phyloP scores from a whole-genome alignment of 306 rosid species.

The Elaeagnus macrophylla region DNA sequence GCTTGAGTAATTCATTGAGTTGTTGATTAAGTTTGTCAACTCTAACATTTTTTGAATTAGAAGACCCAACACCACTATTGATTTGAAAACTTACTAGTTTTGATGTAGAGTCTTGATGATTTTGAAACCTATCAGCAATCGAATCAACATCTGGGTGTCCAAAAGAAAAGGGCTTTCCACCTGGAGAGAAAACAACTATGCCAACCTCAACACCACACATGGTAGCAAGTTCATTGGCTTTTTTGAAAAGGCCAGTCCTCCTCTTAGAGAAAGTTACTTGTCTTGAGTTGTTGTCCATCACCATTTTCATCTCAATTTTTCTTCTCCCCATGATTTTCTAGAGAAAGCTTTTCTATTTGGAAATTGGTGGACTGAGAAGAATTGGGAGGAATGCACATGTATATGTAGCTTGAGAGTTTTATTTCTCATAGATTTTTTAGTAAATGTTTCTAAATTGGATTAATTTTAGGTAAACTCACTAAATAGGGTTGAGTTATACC shows the following conservation, averaged over 20 bases:
- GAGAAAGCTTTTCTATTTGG: not conserved
- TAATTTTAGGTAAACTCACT: no score
- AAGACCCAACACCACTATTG: not conserved
- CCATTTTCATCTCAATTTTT: slow-evolving; percentile 41
- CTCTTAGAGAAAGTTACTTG: slow-evolving; percentile 53
- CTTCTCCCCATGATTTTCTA: slow-evolving; percentile 17
- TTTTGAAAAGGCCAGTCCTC: slow-evolving; percentile 48
- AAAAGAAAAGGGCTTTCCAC: slow-evolving; percentile 34
- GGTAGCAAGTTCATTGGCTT: slow-evolving; percentile 52
- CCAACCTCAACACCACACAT: slow-evolving; percentile 36
- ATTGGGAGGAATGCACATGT: not conserved
- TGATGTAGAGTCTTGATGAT: not conserved
- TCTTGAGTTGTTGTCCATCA: slow-evolving; percentile 23
- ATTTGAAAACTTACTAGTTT: not conserved
- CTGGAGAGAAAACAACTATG: slow-evolving; percentile 38
- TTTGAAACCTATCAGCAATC: slow-evolving; percentile 25
- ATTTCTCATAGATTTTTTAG: not conserved
- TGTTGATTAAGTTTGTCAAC: slow-evolving; percentile 18
- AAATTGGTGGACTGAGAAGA: not conserved
- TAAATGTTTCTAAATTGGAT: slow-evolving; percentile 31
- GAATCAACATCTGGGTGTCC: slow-evolving; percentile 40
- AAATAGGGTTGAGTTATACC: no score
- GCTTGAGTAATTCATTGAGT: slow-evolving; percentile 10
- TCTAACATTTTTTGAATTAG: not conserved
- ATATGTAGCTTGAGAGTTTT: not conserved